Percentiles rank a stretch among this genome's conserved stretches.
Evolutionary conservation across 257 asterid genomes (phyloP).

Genomic region (Cordia subcordata): DNA sequence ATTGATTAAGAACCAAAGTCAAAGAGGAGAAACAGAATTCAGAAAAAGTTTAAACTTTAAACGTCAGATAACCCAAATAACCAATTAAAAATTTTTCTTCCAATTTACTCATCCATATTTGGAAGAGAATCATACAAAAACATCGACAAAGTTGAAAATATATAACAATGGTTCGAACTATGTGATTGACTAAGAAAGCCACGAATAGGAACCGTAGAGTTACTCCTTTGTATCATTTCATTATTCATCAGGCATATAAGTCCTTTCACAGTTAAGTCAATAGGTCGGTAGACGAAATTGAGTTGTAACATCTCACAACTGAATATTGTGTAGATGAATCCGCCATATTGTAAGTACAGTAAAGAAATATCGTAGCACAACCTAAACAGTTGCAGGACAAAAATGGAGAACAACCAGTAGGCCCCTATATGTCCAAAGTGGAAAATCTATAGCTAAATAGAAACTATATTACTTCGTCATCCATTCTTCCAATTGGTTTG

Average conservation of each 20-base stretch:
- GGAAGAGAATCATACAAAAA: too few species aligned
- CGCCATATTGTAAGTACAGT: background rate
- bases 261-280: too few species aligned
- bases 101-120: background rate
- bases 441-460: background rate
- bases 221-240: too few species aligned
- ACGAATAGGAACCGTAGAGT: too few species aligned
- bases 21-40: background rate
- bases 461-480: background rate
- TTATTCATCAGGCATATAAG: too few species aligned
- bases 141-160: too few species aligned
- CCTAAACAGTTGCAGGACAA: background rate
- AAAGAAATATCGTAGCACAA: background rate
- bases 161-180: too few species aligned
- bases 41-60: background rate
- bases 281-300: too few species aligned
- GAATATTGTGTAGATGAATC: background rate
- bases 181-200: too few species aligned
- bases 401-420: background rate
- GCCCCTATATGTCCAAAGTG: background rate
- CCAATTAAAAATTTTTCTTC: background rate
- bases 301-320: background rate
- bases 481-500: background rate
- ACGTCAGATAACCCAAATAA: background rate
- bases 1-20: conserved; percentile 6